Evolutionary conservation across 2,329 filamentous ascomycete species (phyloP).

Genomic region (Nakataea oryzae): DNA sequence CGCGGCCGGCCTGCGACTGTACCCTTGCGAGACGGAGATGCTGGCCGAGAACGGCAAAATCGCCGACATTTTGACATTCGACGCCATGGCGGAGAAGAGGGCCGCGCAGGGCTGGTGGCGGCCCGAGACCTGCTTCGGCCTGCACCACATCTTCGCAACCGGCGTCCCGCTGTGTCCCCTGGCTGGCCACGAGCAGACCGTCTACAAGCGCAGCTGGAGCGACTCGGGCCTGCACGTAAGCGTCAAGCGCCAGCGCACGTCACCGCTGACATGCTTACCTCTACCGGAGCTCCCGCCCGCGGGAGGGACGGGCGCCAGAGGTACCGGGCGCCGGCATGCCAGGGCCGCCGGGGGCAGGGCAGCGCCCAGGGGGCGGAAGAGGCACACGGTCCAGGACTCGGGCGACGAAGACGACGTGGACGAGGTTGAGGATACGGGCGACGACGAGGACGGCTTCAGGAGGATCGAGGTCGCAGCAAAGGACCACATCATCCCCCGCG

Average conservation of each 20-base stretch:
- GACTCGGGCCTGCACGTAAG: neutral
- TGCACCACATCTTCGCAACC: neutral
- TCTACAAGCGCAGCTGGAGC: conserved; percentile 2
- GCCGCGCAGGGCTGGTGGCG: neutral
- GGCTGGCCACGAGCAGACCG: neutral
- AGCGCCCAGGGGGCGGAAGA: neutral
- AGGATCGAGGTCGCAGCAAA: neutral
- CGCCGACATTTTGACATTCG: neutral
- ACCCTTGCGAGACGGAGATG: conserved; percentile 2
- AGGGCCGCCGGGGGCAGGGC: neutral
- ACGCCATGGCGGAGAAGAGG: neutral
- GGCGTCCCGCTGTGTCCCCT: neutral
- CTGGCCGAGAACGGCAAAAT: conserved; percentile 1
- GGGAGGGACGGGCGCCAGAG: neutral
- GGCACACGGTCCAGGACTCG: neutral
- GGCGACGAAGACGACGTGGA: neutral
- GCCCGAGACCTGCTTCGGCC: neutral
- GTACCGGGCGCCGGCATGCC: neutral
- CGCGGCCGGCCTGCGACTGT: neutral
- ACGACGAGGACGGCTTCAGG: neutral
- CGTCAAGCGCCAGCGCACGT: neutral
- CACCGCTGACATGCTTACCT: neutral
- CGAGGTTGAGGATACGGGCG: neutral
- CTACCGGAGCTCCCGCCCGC: neutral
- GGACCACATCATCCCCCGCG: neutral